Evolutionary conservation across 305 asterid genomes (phyloP), one percentile per base, ranked within the genome.

Genomic region (Vinca major): DNA sequence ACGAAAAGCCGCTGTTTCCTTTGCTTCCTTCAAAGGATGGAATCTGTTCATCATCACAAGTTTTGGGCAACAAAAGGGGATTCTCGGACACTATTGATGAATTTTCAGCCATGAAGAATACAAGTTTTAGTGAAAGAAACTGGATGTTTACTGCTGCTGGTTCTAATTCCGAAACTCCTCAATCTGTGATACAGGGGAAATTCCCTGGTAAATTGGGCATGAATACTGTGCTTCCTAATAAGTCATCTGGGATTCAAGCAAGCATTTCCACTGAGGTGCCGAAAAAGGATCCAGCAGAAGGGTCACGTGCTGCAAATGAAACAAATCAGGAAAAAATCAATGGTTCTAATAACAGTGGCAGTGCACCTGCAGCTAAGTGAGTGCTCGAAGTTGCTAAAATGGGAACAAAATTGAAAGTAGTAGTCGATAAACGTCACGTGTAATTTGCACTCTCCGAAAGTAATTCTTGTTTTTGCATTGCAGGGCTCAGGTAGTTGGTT

Each of bases 401-500:
- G 14, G n/a, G 20, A 44, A 50, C n/a, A 37, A 26, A 26, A 26
- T 26, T 26, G 33, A 26, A 48, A 60, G 50, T 7, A 11, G 2
- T n/a, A 39, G 3, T 21, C n/a, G 21, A 20, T 54, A 56, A 47
- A 10, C 1, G n/a, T 33, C 1, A 36, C 52, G 6, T 26, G n/a
- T 33, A 44, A 56, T 65, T 19, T n/a, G 39, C 33, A 33, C 37
- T 51, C 37, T 51, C 55, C 26, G 17, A 43, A 11, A 57, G 47
- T 69, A 26, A 45, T 3, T 17, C 36, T 48, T 62, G 57, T 17
- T 65, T 48, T 54, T 65, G 50, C 13, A 5, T 66, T 78, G 79
- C 84, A 90, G 96, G 86, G 91, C 91, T 54, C 95, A 85, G 79
- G 93, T 90, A 62, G 89, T 90, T 63, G 96, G 96, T 63, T 90